A percentile compares a stretch with the other conserved stretches of the same genome.
These are phyloP conservation scores for Rehmannia glutinosa DNA, from an alignment of 257 asterid genomes.

Conservation along the genomic window DNA sequence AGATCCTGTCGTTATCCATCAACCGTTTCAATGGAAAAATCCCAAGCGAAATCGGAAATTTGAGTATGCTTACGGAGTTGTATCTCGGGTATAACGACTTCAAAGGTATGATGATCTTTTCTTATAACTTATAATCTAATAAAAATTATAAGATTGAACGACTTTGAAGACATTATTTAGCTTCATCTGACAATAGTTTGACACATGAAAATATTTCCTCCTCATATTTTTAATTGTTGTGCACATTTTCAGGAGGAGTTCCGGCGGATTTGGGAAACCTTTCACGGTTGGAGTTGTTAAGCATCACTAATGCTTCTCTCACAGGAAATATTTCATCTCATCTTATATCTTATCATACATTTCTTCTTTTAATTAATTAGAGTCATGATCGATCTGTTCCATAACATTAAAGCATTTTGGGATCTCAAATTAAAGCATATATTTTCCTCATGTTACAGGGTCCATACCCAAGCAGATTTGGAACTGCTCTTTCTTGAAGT, in stretches of 20 bases:
- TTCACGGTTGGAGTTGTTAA: constrained; percentile 7
- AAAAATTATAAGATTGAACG: neutral
- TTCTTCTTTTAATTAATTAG: too few relatives aligned
- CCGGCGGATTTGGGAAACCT: neutral
- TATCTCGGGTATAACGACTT: constrained; percentile 12
- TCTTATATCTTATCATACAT: too few relatives aligned
- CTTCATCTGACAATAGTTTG: neutral
- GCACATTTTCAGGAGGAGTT: neutral
- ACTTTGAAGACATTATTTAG: neutral
- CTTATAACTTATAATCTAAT: neutral
- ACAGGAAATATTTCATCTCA: neutral
- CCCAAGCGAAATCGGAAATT: constrained; percentile 20
- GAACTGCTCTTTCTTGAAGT: constrained; percentile 14
- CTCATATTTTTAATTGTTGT: too few relatives aligned
- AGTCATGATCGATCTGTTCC: too few relatives aligned
- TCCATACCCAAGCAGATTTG: neutral
- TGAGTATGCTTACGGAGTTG: constrained; percentile 4
- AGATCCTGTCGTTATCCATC: constrained; percentile 18
- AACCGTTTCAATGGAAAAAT: constrained; percentile 31
- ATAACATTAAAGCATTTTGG: too few relatives aligned
- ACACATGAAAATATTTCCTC: too few relatives aligned
- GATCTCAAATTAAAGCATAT: too few relatives aligned
- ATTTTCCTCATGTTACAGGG: neutral
- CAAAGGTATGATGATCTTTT: neutral
- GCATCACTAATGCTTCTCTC: neutral